Evolutionary conservation across 2,329 filamentous ascomycete species (phyloP).

Genomic region (Coniochaeta ligniaria): DNA sequence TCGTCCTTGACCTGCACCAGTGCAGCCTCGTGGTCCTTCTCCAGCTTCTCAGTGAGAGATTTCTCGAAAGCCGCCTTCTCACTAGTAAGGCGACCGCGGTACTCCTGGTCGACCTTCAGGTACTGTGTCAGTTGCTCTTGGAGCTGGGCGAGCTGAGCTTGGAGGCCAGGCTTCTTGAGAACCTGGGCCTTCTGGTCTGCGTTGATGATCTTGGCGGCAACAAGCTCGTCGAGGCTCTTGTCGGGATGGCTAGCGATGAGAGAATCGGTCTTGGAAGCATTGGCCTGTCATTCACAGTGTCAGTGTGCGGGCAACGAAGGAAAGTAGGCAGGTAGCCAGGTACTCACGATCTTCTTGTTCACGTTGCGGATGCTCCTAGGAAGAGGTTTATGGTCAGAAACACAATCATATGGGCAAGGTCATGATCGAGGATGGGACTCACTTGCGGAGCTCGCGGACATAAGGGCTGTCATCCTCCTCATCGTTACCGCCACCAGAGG

Average conservation of each 20-base stretch:
- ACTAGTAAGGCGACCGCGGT: slow-evolving; percentile 50
- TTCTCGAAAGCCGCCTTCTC: slow-evolving; percentile 57
- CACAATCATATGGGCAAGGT: not conserved
- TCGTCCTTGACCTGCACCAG: slow-evolving; percentile 48
- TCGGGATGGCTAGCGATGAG: slow-evolving; percentile 62
- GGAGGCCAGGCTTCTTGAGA: slow-evolving; percentile 67
- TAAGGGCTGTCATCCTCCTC: slow-evolving; percentile 69
- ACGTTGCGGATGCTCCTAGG: slow-evolving; percentile 80
- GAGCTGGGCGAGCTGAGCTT: slow-evolving; percentile 59
- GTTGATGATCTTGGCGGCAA: slow-evolving; percentile 68
- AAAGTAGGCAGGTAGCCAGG: not conserved
- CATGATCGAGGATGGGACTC: slow-evolving; percentile 23
- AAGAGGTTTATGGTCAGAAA: slow-evolving; percentile 1
- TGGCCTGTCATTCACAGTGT: slow-evolving; percentile 38
- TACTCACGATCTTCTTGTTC: slow-evolving; percentile 85
- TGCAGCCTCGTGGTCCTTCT: slow-evolving; percentile 47
- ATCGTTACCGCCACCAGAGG: slow-evolving; percentile 33
- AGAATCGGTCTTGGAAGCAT: slow-evolving; percentile 64
- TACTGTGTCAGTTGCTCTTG: slow-evolving; percentile 70
- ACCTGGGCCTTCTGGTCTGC: slow-evolving; percentile 71
- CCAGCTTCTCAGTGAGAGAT: slow-evolving; percentile 39
- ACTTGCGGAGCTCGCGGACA: slow-evolving; percentile 89
- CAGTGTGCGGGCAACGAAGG: not conserved
- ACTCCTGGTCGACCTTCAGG: slow-evolving; percentile 70
- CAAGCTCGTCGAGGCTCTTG: slow-evolving; percentile 67